These are phyloP conservation scores for Polyporus arcularius DNA, from an alignment of 768 basidiomycete genomes.

Conservation along the genomic window DNA sequence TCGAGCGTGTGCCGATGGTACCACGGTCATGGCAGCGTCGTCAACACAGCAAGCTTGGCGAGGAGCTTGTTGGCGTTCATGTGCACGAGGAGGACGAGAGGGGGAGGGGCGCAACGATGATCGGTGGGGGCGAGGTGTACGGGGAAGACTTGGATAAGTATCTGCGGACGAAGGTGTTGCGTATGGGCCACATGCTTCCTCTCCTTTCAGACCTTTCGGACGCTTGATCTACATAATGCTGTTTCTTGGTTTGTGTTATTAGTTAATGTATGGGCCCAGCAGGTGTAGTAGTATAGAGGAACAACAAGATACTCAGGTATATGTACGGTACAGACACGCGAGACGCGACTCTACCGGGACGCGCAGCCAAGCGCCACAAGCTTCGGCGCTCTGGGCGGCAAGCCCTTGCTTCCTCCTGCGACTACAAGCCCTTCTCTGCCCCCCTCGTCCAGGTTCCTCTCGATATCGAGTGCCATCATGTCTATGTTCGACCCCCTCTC, in stretches of 20 bases:
- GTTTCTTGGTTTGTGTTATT: background rate
- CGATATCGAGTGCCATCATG: conserved; percentile 8
- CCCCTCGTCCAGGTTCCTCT: background rate
- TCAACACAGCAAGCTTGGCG: conserved; percentile 26
- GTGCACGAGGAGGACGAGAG: conserved; percentile 40
- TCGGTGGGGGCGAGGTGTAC: conserved; percentile 73
- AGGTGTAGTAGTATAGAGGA: background rate
- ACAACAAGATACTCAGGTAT: background rate
- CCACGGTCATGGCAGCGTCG: conserved; percentile 77
- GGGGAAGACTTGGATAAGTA: conserved; percentile 94
- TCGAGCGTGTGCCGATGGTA: conserved; percentile 91
- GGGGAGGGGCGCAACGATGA: conserved; percentile 70
- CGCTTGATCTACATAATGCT: background rate
- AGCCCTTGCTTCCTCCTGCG: background rate
- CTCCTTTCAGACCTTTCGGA: conserved; percentile 32
- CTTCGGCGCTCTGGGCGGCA: background rate
- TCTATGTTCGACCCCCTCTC: conserved; percentile 75
- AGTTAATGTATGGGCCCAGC: background rate
- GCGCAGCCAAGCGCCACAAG: background rate
- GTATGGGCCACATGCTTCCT: conserved; percentile 95
- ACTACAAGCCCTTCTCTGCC: background rate
- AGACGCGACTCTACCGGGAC: background rate
- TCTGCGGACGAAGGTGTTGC: conserved; percentile 90
- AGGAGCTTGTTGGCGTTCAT: conserved; percentile 24
- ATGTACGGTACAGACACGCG: too few species aligned